Evolutionary conservation across 129 eudicot species (phyloP), one percentile per base, ranked within the genome.

Genomic region (Sambucus nigra): DNA sequence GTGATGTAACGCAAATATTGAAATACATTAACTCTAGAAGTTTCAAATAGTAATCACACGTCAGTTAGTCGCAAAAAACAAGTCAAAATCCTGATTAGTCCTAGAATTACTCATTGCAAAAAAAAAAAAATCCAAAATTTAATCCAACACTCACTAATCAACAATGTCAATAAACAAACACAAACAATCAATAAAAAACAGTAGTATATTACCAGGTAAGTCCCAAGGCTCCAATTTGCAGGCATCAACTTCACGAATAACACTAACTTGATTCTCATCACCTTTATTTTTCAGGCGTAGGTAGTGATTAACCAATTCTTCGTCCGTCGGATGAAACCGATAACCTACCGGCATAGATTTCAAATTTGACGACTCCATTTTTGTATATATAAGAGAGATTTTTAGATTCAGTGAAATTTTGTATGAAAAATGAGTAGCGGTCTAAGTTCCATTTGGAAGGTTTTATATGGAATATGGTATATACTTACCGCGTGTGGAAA

Each of bases 181-280:
- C 6, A 54, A 29, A 23, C 10, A 66, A 12, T 27, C 27, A 0
- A 54, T 19, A 70, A 47, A 41, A 27, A 33, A 32, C 12, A 45
- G n/a, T n/a, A 20, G 12, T 40, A 31, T 19, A 6, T 32, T 53
- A 88, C 97, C 78, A 31, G 97, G 97, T 21, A 88, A 70, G 60
- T 88, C 97, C 92, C 92, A 83, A 35, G 97, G 97, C 57, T 88
- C 97, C 55, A 63, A 69, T 53, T 81, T 88, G 63, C 97, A 88
- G 23, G 84, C 75, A 75, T 88, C 97, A 52, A 88, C 78, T 61
- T 88, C 97, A 1, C 79, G 81, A 22, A 88, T 88, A 49, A 71
- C 66, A 40, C 74, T 53, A 26, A 87, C 96, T 50, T 80, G 75
- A 21, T 65, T 49, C 17, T 80, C 74, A 29, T 49, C 62, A 5